Conservation (phyloP, 495 filamentous ascomycete species). For the Aspergillus mulundensis region DNA sequence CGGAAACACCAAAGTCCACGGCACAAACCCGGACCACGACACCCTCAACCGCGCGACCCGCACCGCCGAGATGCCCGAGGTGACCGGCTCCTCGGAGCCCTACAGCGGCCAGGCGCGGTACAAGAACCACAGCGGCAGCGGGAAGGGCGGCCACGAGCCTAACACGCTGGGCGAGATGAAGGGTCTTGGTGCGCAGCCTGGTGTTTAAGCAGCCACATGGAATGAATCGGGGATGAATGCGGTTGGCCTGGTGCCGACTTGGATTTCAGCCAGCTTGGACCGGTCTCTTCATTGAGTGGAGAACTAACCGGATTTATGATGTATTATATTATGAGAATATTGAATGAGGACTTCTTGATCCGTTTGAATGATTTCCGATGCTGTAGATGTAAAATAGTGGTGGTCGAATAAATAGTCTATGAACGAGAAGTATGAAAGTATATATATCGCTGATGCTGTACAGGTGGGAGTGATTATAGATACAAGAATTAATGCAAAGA, state of each 20-base stretch:
- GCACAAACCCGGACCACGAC: conserved; percentile 29
- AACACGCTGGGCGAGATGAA: conserved; percentile 38
- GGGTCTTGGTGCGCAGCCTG: conserved; percentile 27
- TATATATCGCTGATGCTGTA: conserved; percentile 8
- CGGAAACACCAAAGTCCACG: conserved; percentile 42
- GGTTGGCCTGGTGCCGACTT: too few species aligned
- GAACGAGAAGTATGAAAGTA: neutral
- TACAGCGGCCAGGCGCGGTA: conserved; percentile 22
- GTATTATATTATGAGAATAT: neutral
- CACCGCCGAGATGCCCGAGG: conserved; percentile 41
- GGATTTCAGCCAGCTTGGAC: too few species aligned
- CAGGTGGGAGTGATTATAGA: conserved; percentile 7
- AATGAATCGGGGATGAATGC: too few species aligned
- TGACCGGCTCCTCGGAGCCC: conserved; percentile 28
- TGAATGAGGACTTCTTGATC: neutral
- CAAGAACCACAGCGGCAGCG: conserved; percentile 23
- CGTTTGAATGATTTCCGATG: neutral
- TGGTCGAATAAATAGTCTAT: neutral
- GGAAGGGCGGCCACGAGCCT: conserved; percentile 43
- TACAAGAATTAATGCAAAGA: neutral
- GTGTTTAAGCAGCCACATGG: neutral
- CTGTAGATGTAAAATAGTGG: neutral
- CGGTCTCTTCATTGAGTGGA: neutral
- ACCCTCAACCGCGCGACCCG: conserved; percentile 40
- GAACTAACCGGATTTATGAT: neutral